phyloP scores from a whole-genome alignment of 108 stramenopile genomes.

The Nitzschia sp. region DNA sequence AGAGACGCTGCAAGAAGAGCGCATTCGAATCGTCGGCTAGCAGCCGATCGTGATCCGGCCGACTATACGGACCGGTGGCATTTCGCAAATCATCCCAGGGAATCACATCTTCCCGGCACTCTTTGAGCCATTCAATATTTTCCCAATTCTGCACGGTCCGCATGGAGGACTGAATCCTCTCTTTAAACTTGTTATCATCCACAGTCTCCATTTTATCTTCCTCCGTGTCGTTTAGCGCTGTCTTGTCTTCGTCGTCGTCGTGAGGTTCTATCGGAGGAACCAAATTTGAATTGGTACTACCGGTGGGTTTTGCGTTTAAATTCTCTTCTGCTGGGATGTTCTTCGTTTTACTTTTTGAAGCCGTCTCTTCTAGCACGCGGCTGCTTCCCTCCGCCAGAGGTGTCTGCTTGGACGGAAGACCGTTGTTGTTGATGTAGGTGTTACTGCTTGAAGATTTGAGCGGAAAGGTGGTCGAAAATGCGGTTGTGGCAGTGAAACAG shows the following conservation, averaged over 20 bases:
- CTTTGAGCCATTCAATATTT: constrained; percentile 34
- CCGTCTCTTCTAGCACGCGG: no score
- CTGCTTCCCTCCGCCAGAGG: no score
- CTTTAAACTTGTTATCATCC: constrained; percentile 26
- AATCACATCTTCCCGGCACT: constrained; percentile 50
- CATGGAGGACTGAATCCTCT: constrained; percentile 26
- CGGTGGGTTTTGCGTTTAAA: neutral
- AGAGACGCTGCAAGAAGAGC: constrained; percentile 69
- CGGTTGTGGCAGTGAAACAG: neutral
- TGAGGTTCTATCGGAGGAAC: neutral
- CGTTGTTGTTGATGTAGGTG: neutral
- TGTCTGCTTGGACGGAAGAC: neutral
- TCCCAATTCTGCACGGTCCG: constrained; percentile 73
- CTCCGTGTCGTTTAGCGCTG: neutral
- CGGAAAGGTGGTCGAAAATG: neutral
- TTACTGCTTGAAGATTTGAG: neutral
- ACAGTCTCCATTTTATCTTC: constrained; percentile 1
- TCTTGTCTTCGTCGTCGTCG: neutral
- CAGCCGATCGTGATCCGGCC: constrained; percentile 19
- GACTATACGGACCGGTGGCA: constrained; percentile 30
- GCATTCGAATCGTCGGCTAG: constrained; percentile 37
- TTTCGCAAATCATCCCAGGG: constrained; percentile 50
- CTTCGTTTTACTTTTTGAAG: no score
- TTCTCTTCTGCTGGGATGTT: no score
- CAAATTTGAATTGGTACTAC: neutral